A percentile compares a stretch with the other conserved stretches of the same genome.
These are phyloP conservation scores for Naumovozyma baii DNA, from an alignment of 805 yeast genomes.

Conservation along the genomic window DNA sequence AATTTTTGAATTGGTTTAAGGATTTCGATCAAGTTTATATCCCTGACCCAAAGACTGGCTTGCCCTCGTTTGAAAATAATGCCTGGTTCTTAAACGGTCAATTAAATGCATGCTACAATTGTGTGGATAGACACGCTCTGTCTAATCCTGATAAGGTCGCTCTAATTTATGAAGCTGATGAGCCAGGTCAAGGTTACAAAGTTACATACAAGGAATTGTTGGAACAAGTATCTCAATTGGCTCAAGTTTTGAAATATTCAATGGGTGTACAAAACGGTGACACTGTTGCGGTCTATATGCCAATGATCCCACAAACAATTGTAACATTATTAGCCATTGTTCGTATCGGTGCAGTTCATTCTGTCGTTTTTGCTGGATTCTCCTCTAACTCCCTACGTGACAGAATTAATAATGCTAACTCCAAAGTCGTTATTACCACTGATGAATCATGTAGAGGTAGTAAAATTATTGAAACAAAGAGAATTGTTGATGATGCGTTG, in stretches of 20 bases:
- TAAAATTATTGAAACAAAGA: constrained; percentile 68
- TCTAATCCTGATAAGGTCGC: constrained; percentile 64
- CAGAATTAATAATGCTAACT: constrained; percentile 62
- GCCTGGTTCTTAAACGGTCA: constrained; percentile 78
- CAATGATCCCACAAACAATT: constrained; percentile 77
- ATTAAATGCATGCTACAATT: constrained; percentile 69
- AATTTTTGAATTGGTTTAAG: constrained; percentile 69
- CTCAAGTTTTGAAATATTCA: constrained; percentile 50
- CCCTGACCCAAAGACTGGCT: constrained; percentile 31
- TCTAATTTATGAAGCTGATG: constrained; percentile 74
- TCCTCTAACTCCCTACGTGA: constrained; percentile 62
- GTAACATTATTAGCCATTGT: constrained; percentile 67
- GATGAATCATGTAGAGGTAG: constrained; percentile 84
- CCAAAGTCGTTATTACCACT: constrained; percentile 64
- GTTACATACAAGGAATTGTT: constrained; percentile 65
- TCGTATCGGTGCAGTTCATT: constrained; percentile 76
- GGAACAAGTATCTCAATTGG: constrained; percentile 58
- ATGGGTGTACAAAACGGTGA: constrained; percentile 74
- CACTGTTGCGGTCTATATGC: constrained; percentile 77
- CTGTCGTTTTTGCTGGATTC: constrained; percentile 81
- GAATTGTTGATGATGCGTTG: constrained; percentile 74
- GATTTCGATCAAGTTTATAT: constrained; percentile 50
- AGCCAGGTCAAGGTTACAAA: constrained; percentile 48
- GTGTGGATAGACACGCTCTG: constrained; percentile 76
- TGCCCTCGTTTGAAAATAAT: constrained; percentile 37